phyloP scores from a whole-genome alignment of 1,139 yeast genomes.

The Candida sanyaensis region DNA sequence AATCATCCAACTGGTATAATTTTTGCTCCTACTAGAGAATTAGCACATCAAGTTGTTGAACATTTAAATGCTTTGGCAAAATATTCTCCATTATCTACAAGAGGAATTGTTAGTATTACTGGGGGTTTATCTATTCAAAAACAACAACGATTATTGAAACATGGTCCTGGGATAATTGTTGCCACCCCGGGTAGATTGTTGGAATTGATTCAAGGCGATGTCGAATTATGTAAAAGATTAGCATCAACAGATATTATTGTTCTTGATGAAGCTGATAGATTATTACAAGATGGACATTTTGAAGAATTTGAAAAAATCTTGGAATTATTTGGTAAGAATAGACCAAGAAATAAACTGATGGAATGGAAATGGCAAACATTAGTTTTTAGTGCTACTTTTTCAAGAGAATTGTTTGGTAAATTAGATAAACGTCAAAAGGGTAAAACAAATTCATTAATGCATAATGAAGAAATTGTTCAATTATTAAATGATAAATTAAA shows the following conservation, averaged over 20 bases:
- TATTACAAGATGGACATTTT: conserved; percentile 94
- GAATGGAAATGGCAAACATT: conserved; percentile 79
- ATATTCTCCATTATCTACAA: conserved; percentile 55
- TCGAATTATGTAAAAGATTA: conserved; percentile 53
- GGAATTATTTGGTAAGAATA: conserved; percentile 51
- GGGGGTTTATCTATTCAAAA: conserved; percentile 95
- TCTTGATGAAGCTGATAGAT: conserved; percentile 96
- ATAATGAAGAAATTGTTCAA: conserved; percentile 55
- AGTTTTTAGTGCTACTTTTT: conserved; percentile 94
- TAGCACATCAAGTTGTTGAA: conserved; percentile 89
- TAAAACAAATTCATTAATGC: conserved; percentile 39
- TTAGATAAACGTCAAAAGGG: conserved; percentile 42
- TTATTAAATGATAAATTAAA: conserved; percentile 58
- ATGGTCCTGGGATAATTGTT: conserved; percentile 80
- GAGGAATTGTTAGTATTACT: conserved; percentile 76
- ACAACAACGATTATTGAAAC: conserved; percentile 75
- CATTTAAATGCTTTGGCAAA: conserved; percentile 69
- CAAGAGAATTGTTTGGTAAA: conserved; percentile 77
- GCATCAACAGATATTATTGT: conserved; percentile 71
- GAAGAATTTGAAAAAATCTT: conserved; percentile 86
- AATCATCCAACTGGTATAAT: conserved; percentile 70
- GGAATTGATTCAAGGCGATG: conserved; percentile 72
- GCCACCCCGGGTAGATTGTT: conserved; percentile 97
- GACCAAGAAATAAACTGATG: conserved; percentile 26
- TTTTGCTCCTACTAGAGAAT: conserved; percentile 94